Evolutionary conservation across 2,329 filamentous ascomycete genomes (phyloP), one percentile per base, ranked within the genome.

Genomic region (Geosmithia morbida): DNA sequence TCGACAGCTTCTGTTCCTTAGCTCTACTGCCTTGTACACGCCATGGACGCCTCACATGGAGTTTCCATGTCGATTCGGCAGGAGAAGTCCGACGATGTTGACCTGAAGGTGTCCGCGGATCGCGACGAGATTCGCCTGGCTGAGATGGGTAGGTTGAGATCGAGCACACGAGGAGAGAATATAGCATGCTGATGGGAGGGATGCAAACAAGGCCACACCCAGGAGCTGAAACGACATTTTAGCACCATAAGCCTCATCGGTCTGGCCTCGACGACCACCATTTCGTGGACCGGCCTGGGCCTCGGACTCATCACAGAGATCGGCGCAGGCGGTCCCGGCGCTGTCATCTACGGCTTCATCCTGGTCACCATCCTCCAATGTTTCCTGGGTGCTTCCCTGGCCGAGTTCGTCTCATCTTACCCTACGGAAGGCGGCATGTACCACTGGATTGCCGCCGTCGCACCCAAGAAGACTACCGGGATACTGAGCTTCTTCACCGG

Each of bases 361-460:
- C 59, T 72, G 2, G 66, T 71, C 17, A 65, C 66, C 1, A 60
- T 70, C 33, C 61, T 72, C 37, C 68, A 70, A 43, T 66, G 61
- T 39, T 71, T 70, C 48, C 55, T 71, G 29, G 68, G 62, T 29
- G 79, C 83, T 6, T 70, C 68, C 0, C 55, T 71, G 18, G 66
- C 67, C 8, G 69, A 73, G 51, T 66, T 73, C 47, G 67, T 70
- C 8, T 70, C 67, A 3, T 65, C 66, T 2, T 71, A 71, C 49
- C 70, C 70, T 3, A 69, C 67, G 10, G 65, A 66, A 46, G 70
- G 69, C 19, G 69, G 69, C 42, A 70, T 70, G 67, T 73, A 72
- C 48, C 69, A 71, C 52, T 72, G 70, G 70, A 68, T 70, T 40
- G 68, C 68, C 7, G 67, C 66, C 1, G 61, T 72, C 22, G 66